phyloP scores from a whole-genome alignment of 2,329 filamentous ascomycete species.

The Trichoderma breve region DNA sequence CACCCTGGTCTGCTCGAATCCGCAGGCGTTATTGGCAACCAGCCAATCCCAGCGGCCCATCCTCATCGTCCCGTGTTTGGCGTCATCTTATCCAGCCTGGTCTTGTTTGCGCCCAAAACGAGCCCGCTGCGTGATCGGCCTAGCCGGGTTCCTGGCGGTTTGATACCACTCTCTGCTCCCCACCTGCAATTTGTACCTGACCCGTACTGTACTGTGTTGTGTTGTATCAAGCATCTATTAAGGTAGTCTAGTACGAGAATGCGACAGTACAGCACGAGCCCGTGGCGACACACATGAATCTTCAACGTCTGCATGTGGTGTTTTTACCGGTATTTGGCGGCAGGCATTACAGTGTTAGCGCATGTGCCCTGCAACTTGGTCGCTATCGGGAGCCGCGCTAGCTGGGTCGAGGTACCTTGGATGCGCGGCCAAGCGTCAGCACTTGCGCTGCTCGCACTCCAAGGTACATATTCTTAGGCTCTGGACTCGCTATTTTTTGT shows the following conservation, averaged over 20 bases:
- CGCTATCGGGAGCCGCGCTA: not conserved
- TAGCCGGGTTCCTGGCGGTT: not conserved
- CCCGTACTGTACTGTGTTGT: not conserved
- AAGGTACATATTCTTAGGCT: not conserved
- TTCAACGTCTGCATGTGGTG: not conserved
- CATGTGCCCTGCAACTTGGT: not conserved
- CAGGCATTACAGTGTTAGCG: not conserved
- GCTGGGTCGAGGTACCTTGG: not conserved
- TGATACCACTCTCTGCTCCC: not conserved
- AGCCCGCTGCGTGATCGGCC: conserved; percentile 9
- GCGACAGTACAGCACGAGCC: not conserved
- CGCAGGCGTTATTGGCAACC: not conserved
- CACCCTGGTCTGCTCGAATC: not conserved
- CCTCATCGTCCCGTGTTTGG: conserved; percentile 18
- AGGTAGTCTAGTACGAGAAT: not conserved
- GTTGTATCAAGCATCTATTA: not conserved
- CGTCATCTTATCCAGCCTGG: conserved; percentile 3
- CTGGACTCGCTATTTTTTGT: not conserved
- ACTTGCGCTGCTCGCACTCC: not conserved
- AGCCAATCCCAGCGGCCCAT: conserved; percentile 1
- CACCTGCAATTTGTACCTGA: not conserved
- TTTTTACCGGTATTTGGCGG: not conserved
- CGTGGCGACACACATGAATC: not conserved
- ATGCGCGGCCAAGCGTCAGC: not conserved
- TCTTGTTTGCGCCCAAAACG: not conserved